phyloP scores from a whole-genome alignment of 768 basidiomycete species.

The Floccularia luteovirens region DNA sequence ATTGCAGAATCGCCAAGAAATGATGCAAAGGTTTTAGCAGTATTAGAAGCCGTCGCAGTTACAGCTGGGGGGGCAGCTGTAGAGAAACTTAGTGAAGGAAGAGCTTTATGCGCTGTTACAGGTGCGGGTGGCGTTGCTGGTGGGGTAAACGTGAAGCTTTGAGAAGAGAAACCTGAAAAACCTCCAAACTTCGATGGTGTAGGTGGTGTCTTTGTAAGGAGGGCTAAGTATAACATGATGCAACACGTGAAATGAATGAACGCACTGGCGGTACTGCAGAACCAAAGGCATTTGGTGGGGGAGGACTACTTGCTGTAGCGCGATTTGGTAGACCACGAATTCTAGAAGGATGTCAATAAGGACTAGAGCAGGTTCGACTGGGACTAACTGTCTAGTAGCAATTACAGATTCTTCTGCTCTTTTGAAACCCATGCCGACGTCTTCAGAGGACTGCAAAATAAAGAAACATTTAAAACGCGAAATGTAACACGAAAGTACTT shows the following conservation, averaged over 20 bases:
- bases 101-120: slow-evolving; percentile 9
- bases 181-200: too few species aligned
- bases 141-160: not conserved
- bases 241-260: too few species aligned
- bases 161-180: not conserved
- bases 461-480: too few species aligned
- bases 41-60: slow-evolving; percentile 29
- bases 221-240: too few species aligned
- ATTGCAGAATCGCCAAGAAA: slow-evolving; percentile 21
- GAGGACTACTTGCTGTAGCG: slow-evolving; percentile 15
- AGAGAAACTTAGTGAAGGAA: slow-evolving; percentile 6
- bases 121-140: not conserved
- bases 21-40: slow-evolving; percentile 47
- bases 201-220: too few species aligned
- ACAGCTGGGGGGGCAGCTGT: slow-evolving; percentile 14
- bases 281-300: slow-evolving; percentile 10
- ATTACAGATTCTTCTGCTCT: slow-evolving; percentile 55
- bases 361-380: not conserved
- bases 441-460: too few species aligned
- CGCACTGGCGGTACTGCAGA: not conserved
- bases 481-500: too few species aligned
- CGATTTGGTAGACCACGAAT: slow-evolving; percentile 61
- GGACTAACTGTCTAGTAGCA: slow-evolving; percentile 44
- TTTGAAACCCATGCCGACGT: slow-evolving; percentile 34
- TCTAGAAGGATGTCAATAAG: slow-evolving; percentile 23